These are phyloP conservation scores for Candida incommunis DNA, from an alignment of 805 yeast genomes.

Conservation along the genomic window DNA sequence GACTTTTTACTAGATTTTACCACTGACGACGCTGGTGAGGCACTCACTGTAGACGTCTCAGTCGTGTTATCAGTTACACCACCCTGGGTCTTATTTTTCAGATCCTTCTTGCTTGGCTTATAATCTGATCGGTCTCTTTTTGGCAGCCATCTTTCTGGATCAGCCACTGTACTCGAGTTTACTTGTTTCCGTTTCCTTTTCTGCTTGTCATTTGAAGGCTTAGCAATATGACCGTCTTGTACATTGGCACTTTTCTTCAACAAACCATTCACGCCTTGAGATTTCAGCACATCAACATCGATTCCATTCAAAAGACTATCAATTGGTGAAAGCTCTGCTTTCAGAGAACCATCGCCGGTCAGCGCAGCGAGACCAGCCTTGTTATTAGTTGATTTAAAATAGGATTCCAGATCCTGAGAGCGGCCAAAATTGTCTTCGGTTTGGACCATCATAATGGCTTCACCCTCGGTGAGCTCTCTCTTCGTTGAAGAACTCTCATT, in stretches of 20 bases:
- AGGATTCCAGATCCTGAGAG: conserved; percentile 1
- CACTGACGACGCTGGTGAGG: not conserved
- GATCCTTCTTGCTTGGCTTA: conserved; percentile 62
- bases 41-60: not conserved
- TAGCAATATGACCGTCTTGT: too few relatives aligned
- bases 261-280: conserved; percentile 12
- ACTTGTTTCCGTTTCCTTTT: conserved; percentile 24
- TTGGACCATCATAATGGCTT: not conserved
- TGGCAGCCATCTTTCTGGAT: conserved; percentile 86
- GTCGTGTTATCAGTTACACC: not conserved
- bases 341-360: not conserved
- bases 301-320: conserved; percentile 11
- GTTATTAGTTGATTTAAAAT: conserved; percentile 2
- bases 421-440: conserved; percentile 1
- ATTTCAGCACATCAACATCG: conserved; percentile 14
- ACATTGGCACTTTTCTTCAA: conserved; percentile 18
- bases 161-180: conserved; percentile 29
- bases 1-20: not conserved
- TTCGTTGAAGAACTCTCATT: conserved; percentile 5
- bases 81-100: conserved; percentile 29
- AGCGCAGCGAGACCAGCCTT: not conserved
- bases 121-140: conserved; percentile 72
- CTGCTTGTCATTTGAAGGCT: conserved; percentile 12
- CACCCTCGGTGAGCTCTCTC: conserved; percentile 4
- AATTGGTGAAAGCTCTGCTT: conserved; percentile 4